Evolutionary conservation across 805 yeast species (phyloP), one percentile per base, ranked within the genome.

Genomic region (Candida argentea): DNA sequence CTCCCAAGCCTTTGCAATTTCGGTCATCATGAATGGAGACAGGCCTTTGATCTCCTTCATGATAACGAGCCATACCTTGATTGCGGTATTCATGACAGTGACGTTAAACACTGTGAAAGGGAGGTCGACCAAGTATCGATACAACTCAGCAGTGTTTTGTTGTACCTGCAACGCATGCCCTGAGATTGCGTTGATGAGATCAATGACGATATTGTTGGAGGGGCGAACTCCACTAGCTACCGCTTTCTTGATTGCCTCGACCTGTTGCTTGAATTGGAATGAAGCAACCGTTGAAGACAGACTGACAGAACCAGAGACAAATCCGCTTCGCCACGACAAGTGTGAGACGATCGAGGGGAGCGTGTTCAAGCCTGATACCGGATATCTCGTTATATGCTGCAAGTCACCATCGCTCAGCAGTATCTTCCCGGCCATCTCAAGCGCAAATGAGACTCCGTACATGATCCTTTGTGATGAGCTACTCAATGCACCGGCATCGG

Each of bases 371-470:
- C 56, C 58, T 35, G 50, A 50, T 20, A 46, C 54, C 34, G 57
- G 39, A 33, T 55, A 34, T 28, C 43, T 50, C 2, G 66, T 47
- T 22, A 75, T 58, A 24, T 68, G 66, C 2, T 72, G 65, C 16
- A 77, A 50, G 42, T 81, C 91, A 24, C 76, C 58, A 42, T 84
- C 93, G 16, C 64, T 65, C 12, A 76, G 64, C n/a, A 76, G 55
- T 8, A 84, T 67, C 4, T 70, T 50, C 4, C 91, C 85, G 1
- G 94, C 94, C 76, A 85, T 70, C 39, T 83, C 91, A 33, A 87
- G 58, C 0, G 98, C 97, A 63, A 89, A 83, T 0, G 94, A 77
- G 27, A 86, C 78, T 30, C 97, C 97, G 43, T 69, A 76, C 32
- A 81, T 77, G 23, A 82, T 67, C 5, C 28, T 36, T 46, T 18